A percentile compares a stretch with the other conserved stretches of the same genome.
phyloP scores from a whole-genome alignment of 306 rosid genomes.

The Trifolium repens region DNA sequence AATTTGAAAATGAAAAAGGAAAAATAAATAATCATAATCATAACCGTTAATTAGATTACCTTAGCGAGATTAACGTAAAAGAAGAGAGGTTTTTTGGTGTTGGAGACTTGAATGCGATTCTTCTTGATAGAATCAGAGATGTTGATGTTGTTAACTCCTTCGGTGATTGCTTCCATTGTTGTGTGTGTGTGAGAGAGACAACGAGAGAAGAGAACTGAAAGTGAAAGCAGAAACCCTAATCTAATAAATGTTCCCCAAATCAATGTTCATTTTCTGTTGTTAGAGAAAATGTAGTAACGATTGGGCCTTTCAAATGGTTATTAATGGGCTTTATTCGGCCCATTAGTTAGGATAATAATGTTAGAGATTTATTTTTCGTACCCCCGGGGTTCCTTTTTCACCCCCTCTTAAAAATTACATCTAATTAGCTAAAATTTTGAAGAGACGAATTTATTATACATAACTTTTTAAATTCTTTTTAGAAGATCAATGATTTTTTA shows the following conservation, averaged over 20 bases:
- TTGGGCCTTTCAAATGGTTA: not conserved
- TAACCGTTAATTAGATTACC: constrained; percentile 36
- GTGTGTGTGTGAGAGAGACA: not conserved
- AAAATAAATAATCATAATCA: not conserved
- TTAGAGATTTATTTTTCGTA: no score
- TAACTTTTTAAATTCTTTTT: no score
- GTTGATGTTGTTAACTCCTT: constrained; percentile 58
- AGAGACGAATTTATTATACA: no score
- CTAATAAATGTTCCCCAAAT: constrained; percentile 9
- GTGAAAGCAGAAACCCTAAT: constrained; percentile 39
- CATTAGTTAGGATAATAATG: not conserved
- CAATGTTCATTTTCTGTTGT: not conserved
- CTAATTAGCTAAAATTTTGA: no score
- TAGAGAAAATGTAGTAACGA: not conserved
- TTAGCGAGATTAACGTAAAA: constrained; percentile 81
- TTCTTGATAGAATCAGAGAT: constrained; percentile 59
- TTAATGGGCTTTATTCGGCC: not conserved
- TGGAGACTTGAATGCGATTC: constrained; percentile 83
- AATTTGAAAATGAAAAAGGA: not conserved
- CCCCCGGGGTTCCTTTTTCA: no score
- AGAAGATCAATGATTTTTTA: no score
- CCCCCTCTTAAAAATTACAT: no score
- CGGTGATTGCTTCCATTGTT: constrained; percentile 64
- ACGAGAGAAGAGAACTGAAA: not conserved
- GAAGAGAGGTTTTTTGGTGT: constrained; percentile 76